Conservation (phyloP, 768 basidiomycete genomes). For the Bullera alba region DNA sequence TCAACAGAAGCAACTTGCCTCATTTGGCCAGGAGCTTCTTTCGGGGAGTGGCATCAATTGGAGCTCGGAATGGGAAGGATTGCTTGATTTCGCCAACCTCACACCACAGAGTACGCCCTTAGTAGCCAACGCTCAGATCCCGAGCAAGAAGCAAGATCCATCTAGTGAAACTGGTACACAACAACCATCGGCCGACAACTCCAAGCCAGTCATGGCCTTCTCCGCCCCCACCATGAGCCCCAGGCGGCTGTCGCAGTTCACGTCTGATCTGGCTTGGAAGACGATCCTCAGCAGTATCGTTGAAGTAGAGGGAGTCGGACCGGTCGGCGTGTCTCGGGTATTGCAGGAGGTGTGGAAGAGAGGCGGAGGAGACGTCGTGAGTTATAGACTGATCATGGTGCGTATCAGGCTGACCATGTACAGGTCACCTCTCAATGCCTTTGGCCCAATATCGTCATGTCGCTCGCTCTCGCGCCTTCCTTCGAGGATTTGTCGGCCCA, state of each 20-base stretch:
- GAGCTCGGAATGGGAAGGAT: constrained; percentile 25
- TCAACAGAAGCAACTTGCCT: constrained; percentile 9
- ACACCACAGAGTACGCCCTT: background rate
- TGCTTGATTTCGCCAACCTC: constrained; percentile 18
- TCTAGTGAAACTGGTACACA: background rate
- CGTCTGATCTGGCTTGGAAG: constrained; percentile 31
- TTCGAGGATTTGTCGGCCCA: background rate
- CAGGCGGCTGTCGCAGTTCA: constrained; percentile 12
- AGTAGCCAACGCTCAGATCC: background rate
- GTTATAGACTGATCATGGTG: background rate
- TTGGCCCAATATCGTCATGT: constrained; percentile 17
- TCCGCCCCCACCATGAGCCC: background rate
- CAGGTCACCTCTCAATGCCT: constrained; percentile 27
- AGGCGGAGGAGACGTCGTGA: constrained; percentile 36
- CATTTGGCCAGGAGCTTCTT: constrained; percentile 20
- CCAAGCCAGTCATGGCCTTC: background rate
- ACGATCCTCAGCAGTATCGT: constrained; percentile 34
- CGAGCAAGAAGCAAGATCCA: background rate
- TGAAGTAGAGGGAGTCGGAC: constrained; percentile 33
- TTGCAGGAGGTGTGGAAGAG: constrained; percentile 35
- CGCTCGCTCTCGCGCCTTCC: constrained; percentile 13
- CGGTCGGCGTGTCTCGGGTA: constrained; percentile 23
- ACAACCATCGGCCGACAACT: background rate
- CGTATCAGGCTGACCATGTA: background rate
- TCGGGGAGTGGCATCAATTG: constrained; percentile 2